These are phyloP conservation scores for Agarophyton chilense DNA, from an alignment of 23 red algal genomes.

Conservation along the genomic window DNA sequence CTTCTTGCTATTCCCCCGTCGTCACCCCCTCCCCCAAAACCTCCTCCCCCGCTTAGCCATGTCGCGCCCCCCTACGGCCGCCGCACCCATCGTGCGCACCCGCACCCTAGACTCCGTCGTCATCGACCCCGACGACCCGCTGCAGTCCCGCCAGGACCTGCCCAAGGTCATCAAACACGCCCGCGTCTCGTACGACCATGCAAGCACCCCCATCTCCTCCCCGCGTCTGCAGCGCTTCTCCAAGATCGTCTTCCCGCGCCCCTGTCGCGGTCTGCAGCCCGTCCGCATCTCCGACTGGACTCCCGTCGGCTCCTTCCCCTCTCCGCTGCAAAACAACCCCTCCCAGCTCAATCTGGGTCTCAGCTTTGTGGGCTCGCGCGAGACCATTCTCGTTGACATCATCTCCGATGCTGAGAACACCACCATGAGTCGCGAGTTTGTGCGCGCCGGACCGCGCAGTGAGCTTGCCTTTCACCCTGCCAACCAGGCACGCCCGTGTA, in stretches of 20 bases:
- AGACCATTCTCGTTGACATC: constrained; percentile 97
- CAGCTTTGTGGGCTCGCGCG: constrained; percentile 83
- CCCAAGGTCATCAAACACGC: constrained; percentile 64
- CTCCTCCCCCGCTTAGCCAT: background rate
- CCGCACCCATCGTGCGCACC: constrained; percentile 56
- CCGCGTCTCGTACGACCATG: constrained; percentile 38
- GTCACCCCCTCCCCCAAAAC: too few relatives aligned
- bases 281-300: constrained; percentile 76
- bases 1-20: too few relatives aligned
- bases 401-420: constrained; percentile 75
- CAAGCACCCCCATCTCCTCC: constrained; percentile 15
- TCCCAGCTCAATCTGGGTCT: constrained; percentile 72
- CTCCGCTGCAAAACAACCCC: constrained; percentile 83
- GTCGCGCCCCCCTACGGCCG: constrained; percentile 34
- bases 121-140: constrained; percentile 61
- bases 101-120: constrained; percentile 34
- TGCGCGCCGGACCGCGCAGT: constrained; percentile 82
- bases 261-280: constrained; percentile 9
- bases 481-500: constrained; percentile 82
- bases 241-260: constrained; percentile 63
- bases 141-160: constrained; percentile 62
- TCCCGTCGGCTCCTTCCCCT: constrained; percentile 77
- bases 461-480: constrained; percentile 80
- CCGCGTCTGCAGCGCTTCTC: constrained; percentile 61
- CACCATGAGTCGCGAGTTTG: constrained; percentile 85